These are phyloP conservation scores for Hsuehochloa calcarea DNA, from an alignment of 176 grass and related monocot genomes.

Conservation along the genomic window DNA sequence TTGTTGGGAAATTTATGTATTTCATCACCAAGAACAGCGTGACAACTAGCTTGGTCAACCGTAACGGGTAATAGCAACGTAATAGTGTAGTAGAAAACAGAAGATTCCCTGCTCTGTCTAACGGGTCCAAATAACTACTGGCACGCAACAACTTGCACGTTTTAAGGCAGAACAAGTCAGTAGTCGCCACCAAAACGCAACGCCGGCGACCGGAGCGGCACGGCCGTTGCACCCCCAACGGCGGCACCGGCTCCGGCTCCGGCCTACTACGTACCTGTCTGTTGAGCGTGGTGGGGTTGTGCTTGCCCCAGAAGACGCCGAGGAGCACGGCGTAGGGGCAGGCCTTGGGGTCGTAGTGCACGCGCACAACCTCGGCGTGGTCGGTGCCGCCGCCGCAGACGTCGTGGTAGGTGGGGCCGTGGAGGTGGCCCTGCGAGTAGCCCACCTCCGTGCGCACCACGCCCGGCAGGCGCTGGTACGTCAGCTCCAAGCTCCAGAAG, in stretches of 20 bases:
- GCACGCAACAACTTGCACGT: neutral
- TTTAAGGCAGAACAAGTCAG: neutral
- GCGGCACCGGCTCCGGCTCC: too few relatives aligned
- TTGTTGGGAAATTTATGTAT: too few relatives aligned
- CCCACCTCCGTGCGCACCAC: slow-evolving; percentile 90
- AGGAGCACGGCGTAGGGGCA: slow-evolving; percentile 71
- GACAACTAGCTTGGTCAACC: too few relatives aligned
- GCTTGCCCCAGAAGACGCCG: slow-evolving; percentile 79
- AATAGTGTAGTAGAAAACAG: neutral
- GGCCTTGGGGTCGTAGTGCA: slow-evolving; percentile 66
- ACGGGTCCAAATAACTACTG: neutral
- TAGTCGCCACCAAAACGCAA: neutral
- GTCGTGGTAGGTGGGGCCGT: slow-evolving; percentile 57
- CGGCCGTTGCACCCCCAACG: neutral
- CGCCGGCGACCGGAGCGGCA: neutral
- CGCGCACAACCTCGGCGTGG: slow-evolving; percentile 80
- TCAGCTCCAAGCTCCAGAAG: slow-evolving; percentile 97
- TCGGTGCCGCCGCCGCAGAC: slow-evolving; percentile 65
- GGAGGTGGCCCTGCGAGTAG: slow-evolving; percentile 68
- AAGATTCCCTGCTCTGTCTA: neutral
- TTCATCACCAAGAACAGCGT: too few relatives aligned
- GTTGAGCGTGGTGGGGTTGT: slow-evolving; percentile 83
- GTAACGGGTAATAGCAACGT: neutral
- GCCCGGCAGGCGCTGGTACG: slow-evolving; percentile 73
- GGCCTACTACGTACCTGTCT: slow-evolving; percentile 46